phyloP scores from a whole-genome alignment of 116 monocot genomes.

The Posidonia oceanica region DNA sequence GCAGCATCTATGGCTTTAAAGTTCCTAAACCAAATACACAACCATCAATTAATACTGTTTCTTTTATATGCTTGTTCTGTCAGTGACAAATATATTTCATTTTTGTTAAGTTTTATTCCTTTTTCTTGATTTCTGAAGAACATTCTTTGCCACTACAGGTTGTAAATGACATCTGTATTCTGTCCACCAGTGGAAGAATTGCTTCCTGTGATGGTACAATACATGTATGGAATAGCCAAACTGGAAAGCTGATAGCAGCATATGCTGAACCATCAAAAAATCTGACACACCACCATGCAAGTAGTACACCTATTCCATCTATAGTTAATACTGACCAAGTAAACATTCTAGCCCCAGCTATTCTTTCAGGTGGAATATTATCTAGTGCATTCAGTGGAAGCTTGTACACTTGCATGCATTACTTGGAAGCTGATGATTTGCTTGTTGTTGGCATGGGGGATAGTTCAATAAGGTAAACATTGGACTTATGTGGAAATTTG shows the following conservation, averaged over 20 bases:
- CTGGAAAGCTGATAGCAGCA: conserved; percentile 72
- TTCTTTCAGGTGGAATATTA: conserved; percentile 62
- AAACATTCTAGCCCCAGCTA: conserved; percentile 45
- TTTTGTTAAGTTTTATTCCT: not conserved
- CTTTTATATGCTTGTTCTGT: not conserved
- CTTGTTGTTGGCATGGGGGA: conserved; percentile 88
- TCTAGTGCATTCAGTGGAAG: conserved; percentile 79
- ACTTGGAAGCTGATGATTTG: conserved; percentile 44
- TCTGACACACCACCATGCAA: conserved; percentile 19
- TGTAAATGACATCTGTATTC: conserved; percentile 62
- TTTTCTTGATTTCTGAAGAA: not conserved
- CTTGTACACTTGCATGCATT: conserved; percentile 87
- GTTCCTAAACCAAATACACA: too few relatives aligned
- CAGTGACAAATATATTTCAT: not conserved
- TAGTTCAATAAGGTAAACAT: conserved; percentile 74
- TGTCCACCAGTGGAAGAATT: conserved; percentile 65
- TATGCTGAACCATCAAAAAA: conserved; percentile 58
- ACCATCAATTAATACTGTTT: too few relatives aligned
- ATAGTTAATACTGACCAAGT: conserved; percentile 47
- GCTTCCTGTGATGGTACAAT: conserved; percentile 98
- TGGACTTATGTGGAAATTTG: not conserved
- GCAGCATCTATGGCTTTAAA: too few relatives aligned
- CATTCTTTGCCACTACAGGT: conserved; percentile 31
- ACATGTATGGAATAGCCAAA: conserved; percentile 87
- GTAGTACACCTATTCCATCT: conserved; percentile 12